Evolutionary conservation across 2,329 filamentous ascomycete species (phyloP).

Genomic region (Cytospora piceicola): DNA sequence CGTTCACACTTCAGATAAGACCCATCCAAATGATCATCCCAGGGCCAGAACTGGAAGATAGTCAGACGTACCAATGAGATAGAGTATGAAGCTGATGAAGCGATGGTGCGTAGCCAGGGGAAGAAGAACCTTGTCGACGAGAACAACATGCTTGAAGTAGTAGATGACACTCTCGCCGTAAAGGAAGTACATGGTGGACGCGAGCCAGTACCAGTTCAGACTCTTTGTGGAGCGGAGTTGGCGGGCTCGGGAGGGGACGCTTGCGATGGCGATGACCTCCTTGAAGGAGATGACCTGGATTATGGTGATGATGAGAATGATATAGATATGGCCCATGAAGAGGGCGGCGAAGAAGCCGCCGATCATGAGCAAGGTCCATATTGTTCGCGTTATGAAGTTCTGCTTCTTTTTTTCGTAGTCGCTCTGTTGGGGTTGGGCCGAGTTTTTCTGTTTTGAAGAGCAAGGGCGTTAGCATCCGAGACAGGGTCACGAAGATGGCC

Average conservation of each 20-base stretch:
- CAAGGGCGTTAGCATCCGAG: slow-evolving; percentile 32
- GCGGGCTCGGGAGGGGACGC: slow-evolving; percentile 87
- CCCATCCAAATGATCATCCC: not conserved
- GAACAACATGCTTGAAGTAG: slow-evolving; percentile 98
- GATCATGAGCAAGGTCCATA: slow-evolving; percentile 99
- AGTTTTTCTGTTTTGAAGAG: slow-evolving; percentile 46
- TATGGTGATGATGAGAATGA: slow-evolving; percentile 89
- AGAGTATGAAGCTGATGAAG: slow-evolving; percentile 98
- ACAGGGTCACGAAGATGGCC: not conserved
- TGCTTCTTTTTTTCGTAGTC: slow-evolving; percentile 99
- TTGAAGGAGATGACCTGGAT: slow-evolving; percentile 98
- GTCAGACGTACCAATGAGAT: slow-evolving; percentile 80
- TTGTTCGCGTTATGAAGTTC: slow-evolving; percentile 93
- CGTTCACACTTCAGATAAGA: not conserved
- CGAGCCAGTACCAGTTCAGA: slow-evolving; percentile 98
- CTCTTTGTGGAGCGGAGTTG: slow-evolving; percentile 93
- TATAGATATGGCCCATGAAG: slow-evolving; percentile 96
- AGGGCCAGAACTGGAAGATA: not conserved
- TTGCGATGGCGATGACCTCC: slow-evolving; percentile 97
- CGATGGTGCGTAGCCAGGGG: slow-evolving; percentile 96
- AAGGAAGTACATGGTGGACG: slow-evolving; percentile 98
- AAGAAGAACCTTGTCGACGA: slow-evolving; percentile 90
- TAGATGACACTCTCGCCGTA: slow-evolving; percentile 99
- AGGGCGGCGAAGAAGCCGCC: slow-evolving; percentile 87
- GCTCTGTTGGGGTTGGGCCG: slow-evolving; percentile 47